Evolutionary conservation across 179 eudicot genomes (phyloP), one percentile per base, ranked within the genome.

Genomic region (Patellifolia procumbens): DNA sequence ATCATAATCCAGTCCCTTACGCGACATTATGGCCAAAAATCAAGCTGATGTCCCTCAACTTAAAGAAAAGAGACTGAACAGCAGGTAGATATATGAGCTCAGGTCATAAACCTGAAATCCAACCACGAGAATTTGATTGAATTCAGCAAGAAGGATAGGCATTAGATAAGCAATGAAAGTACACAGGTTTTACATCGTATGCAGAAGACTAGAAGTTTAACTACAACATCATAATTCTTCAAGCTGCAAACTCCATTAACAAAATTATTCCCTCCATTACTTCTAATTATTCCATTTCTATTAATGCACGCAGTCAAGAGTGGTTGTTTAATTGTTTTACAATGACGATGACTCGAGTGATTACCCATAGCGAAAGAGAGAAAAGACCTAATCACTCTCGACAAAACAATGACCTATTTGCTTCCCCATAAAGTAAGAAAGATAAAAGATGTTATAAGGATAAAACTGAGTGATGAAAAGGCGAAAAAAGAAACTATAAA

Each of bases 1-100:
- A 28, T 95, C 97, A 81, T 91, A 88, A 81, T 95, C 99, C 79
- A 95, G 77, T 74, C 91, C 88, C 81, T 78, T 88, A 49, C 83
- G 84, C 17, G 93, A 76, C 98, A 95, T 95, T 82, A 64, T 86
- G 32, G 29, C 24, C 28, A 65, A 51, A 29, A 34, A 22, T 37
- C 53, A 39, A 32, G 64, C 46, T 53, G 35, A 62, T 28, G 24
- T 65, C 85, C 74, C 82, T 74, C 80, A 55, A 75, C 39, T 70
- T 22, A 12, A 60, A 51, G 37, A 81, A 51, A 61, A 59, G 78
- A 39, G 66, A 49, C 52, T 39, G 56, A 59, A 72, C 46, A 58
- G 68, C 56, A 58, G 49, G 32, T 31, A n/a, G 56, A 24, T 61
- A n/a, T 49, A 61, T 1, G 77, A 65, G 72, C 65, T 75, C 80